phyloP scores from a whole-genome alignment of 2,329 filamentous ascomycete genomes.

The Celoporthe dispersa region DNA sequence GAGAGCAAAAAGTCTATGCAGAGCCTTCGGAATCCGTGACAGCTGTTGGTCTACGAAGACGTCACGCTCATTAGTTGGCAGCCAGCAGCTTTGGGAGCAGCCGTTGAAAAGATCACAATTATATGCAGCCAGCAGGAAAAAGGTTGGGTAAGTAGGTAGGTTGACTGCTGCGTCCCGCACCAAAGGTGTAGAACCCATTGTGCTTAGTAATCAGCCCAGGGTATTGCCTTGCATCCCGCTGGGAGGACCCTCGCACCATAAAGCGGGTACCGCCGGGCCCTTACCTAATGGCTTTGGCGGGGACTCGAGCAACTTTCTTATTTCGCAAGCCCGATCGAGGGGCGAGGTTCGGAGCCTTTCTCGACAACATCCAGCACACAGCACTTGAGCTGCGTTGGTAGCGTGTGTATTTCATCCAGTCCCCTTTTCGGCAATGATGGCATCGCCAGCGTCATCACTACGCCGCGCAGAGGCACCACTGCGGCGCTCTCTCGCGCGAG shows the following conservation, averaged over 20 bases:
- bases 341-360: slow-evolving; percentile 16
- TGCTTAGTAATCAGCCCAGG: neutral
- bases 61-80: too few relatives aligned
- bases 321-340: slow-evolving; percentile 26
- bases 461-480: slow-evolving; percentile 49
- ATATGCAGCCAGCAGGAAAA: too few relatives aligned
- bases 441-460: slow-evolving; percentile 47
- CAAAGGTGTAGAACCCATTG: too few relatives aligned
- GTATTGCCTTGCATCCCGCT: slow-evolving; percentile 18
- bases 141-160: too few relatives aligned
- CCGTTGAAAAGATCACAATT: too few relatives aligned
- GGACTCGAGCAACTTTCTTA: slow-evolving; percentile 12
- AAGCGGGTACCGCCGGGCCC: slow-evolving; percentile 26
- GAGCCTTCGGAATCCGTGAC: too few relatives aligned
- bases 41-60: too few relatives aligned
- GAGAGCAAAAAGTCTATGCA: too few relatives aligned
- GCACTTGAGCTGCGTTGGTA: neutral
- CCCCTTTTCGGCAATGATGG: slow-evolving; percentile 38
- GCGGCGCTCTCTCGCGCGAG: slow-evolving; percentile 43
- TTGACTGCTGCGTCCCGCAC: neutral
- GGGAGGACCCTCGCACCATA: slow-evolving; percentile 11
- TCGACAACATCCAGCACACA: neutral
- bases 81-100: too few relatives aligned
- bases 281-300: slow-evolving; percentile 19
- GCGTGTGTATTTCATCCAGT: neutral